Conservation (phyloP, 2,329 filamentous ascomycete genomes). For the Thyridium curvatum region DNA sequence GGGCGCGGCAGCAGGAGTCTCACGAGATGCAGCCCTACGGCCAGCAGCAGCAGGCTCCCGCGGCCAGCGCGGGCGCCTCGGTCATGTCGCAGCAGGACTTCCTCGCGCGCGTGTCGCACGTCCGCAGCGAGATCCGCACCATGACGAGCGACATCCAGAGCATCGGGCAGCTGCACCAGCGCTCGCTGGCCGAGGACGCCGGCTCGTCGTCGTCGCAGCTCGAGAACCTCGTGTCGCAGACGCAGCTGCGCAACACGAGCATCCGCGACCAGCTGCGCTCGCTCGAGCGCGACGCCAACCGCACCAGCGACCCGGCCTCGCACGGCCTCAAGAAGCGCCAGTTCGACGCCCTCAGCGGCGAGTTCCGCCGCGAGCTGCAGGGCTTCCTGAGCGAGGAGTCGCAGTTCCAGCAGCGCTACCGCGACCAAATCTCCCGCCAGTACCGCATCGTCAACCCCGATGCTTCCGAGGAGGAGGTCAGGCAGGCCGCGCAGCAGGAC, state of each 20-base stretch:
- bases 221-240: slow-evolving; percentile 62
- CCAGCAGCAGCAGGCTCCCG: slow-evolving; percentile 15
- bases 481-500: slow-evolving; percentile 61
- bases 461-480: slow-evolving; percentile 67
- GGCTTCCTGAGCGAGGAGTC: slow-evolving; percentile 67
- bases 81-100: slow-evolving; percentile 60
- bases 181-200: slow-evolving; percentile 62
- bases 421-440: slow-evolving; percentile 73
- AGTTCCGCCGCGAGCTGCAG: slow-evolving; percentile 66
- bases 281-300: slow-evolving; percentile 63
- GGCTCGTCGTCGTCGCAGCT: slow-evolving; percentile 47
- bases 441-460: slow-evolving; percentile 78
- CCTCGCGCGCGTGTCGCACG: slow-evolving; percentile 58
- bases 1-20: slow-evolving; percentile 34
- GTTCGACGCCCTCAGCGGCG: slow-evolving; percentile 61
- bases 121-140: slow-evolving; percentile 61
- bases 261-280: slow-evolving; percentile 76
- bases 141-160: slow-evolving; percentile 61
- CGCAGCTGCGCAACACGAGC: slow-evolving; percentile 64
- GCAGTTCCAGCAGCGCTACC: slow-evolving; percentile 63
- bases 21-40: slow-evolving; percentile 52
- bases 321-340: slow-evolving; percentile 65
- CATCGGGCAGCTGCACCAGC: slow-evolving; percentile 66
- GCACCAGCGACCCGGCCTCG: slow-evolving; percentile 48
- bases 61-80: slow-evolving; percentile 10